Evolutionary conservation across 1,139 yeast species (phyloP).

Genomic region (Geotrichum australiense): DNA sequence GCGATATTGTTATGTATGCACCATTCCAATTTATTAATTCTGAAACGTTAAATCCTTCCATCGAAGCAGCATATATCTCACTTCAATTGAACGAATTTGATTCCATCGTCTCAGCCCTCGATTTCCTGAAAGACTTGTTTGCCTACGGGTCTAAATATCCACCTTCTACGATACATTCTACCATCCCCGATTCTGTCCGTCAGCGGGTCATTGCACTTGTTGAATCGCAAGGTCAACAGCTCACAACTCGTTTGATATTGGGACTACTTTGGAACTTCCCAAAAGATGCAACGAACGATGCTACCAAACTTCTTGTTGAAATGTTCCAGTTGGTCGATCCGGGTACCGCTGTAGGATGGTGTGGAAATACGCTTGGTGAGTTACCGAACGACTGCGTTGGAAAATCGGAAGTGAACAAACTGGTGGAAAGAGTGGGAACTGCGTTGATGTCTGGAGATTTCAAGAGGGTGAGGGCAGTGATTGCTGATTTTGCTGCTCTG

Average conservation of each 20-base stretch:
- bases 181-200: constrained; percentile 49
- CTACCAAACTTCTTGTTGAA: constrained; percentile 66
- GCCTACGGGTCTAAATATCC: constrained; percentile 81
- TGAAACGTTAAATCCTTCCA: constrained; percentile 51
- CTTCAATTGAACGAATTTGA: constrained; percentile 60
- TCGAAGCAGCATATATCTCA: constrained; percentile 54
- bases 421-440: constrained; percentile 48
- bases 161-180: constrained; percentile 63
- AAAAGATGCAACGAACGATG: constrained; percentile 62
- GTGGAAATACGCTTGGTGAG: constrained; percentile 46
- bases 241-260: constrained; percentile 48
- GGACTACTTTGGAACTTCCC: constrained; percentile 73
- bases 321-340: constrained; percentile 49
- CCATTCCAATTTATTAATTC: constrained; percentile 58
- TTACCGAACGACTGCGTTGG: constrained; percentile 58
- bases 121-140: constrained; percentile 68
- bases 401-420: constrained; percentile 55
- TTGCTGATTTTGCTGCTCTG: constrained; percentile 75
- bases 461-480: constrained; percentile 61
- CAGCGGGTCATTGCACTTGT: constrained; percentile 41
- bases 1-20: constrained; percentile 71
- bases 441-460: constrained; percentile 66
- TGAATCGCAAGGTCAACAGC: constrained; percentile 48
- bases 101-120: constrained; percentile 63
- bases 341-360: constrained; percentile 49